phyloP scores from a whole-genome alignment of 164 flowering plant species.

The Litsea cubeba region DNA sequence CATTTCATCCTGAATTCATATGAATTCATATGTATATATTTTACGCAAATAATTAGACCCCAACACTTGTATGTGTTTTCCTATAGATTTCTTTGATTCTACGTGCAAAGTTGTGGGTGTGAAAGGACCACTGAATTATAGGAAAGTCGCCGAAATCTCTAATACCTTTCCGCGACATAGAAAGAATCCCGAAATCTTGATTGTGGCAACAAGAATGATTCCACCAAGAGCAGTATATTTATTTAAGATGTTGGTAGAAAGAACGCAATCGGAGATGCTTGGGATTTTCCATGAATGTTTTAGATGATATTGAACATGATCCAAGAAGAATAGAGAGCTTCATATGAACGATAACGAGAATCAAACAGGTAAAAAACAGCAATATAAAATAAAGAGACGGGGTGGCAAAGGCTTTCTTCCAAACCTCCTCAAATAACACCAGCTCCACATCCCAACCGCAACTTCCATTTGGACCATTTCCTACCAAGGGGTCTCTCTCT shows the following conservation, averaged over 20 bases:
- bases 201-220: background rate
- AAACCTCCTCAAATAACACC: background rate
- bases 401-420: conserved; percentile 12
- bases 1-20: background rate
- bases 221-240: background rate
- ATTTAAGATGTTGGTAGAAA: background rate
- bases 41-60: no score
- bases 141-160: background rate
- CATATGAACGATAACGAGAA: conserved; percentile 17
- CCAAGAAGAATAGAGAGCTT: conserved; percentile 9
- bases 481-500: background rate
- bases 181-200: background rate
- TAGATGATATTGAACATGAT: background rate
- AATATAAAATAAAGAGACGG: background rate
- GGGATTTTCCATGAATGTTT: conserved; percentile 14
- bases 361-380: background rate
- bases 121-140: background rate
- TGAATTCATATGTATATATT: no score
- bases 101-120: no score
- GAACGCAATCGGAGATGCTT: background rate
- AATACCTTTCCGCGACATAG: background rate
- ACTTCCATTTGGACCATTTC: background rate
- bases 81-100: no score
- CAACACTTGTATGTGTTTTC: no score
- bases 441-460: background rate